phyloP scores from a whole-genome alignment of 495 filamentous ascomycete species.

The Neurospora discreta region DNA sequence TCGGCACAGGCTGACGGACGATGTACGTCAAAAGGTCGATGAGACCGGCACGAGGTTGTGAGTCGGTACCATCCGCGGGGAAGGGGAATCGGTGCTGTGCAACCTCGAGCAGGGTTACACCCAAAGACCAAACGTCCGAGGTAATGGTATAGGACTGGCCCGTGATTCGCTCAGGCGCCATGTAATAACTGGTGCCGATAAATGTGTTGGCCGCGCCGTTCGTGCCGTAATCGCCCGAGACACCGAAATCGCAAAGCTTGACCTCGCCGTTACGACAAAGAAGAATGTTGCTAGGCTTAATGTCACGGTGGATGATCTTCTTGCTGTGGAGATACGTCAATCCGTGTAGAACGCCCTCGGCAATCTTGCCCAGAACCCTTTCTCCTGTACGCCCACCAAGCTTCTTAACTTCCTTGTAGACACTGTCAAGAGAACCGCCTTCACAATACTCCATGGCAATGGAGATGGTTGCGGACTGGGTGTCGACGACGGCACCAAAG shows the following conservation, averaged over 20 bases:
- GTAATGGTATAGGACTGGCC: conserved; percentile 97
- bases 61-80: conserved; percentile 89
- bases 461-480: conserved; percentile 84
- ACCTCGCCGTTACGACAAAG: conserved; percentile 87
- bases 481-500: conserved; percentile 92
- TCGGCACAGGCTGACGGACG: conserved; percentile 88
- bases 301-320: conserved; percentile 98
- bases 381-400: conserved; percentile 91
- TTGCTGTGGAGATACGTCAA: conserved; percentile 92
- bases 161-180: conserved; percentile 96
- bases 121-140: conserved; percentile 93
- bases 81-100: conserved; percentile 97
- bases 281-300: conserved; percentile 96
- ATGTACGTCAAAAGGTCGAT: conserved; percentile 97
- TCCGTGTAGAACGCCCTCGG: conserved; percentile 88
- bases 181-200: conserved; percentile 97
- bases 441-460: conserved; percentile 99
- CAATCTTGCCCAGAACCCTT: conserved; percentile 96
- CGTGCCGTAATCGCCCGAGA: conserved; percentile 93
- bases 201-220: conserved; percentile 98
- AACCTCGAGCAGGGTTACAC: conserved; percentile 92
- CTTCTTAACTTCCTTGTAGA: conserved; percentile 94
- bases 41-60: conserved; percentile 70
- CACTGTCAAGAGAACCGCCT: conserved; percentile 85
- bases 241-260: conserved; percentile 96